These are phyloP conservation scores for Dictyophora rubrovolvata DNA, from an alignment of 768 basidiomycete species.

Conservation along the genomic window DNA sequence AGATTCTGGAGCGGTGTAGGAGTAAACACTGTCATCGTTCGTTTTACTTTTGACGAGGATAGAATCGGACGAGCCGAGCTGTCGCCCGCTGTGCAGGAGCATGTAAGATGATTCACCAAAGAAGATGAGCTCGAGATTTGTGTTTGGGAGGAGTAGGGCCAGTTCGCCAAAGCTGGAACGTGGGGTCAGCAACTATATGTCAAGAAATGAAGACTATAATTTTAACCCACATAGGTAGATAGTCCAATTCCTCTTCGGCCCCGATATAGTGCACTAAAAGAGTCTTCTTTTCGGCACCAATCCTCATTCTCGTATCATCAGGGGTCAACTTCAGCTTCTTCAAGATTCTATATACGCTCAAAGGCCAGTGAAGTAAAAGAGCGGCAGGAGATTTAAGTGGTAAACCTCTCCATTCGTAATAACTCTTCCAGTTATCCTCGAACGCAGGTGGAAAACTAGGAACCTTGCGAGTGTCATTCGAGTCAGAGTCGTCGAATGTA, in stretches of 20 bases:
- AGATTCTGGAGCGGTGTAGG: slow-evolving; percentile 27
- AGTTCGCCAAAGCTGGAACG: slow-evolving; percentile 28
- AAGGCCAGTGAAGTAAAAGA: slow-evolving; percentile 34
- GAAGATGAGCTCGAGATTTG: slow-evolving; percentile 33
- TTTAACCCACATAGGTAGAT: slow-evolving; percentile 29
- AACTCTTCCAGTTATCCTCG: slow-evolving; percentile 30
- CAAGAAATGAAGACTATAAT: background rate
- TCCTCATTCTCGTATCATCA: slow-evolving; percentile 15
- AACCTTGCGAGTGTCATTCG: slow-evolving; percentile 16
- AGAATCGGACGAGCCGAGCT: slow-evolving; percentile 7
- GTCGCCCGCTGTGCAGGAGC: slow-evolving; percentile 2
- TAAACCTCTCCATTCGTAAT: slow-evolving; percentile 36
- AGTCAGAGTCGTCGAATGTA: slow-evolving; percentile 11
- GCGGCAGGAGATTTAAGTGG: slow-evolving; percentile 33
- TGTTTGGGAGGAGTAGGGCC: slow-evolving; percentile 34
- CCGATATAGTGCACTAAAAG: slow-evolving; percentile 30
- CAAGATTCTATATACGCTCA: slow-evolving; percentile 30
- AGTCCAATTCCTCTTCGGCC: slow-evolving; percentile 30
- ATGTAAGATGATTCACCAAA: slow-evolving; percentile 22
- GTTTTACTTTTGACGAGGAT: slow-evolving; percentile 21
- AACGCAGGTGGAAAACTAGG: slow-evolving; percentile 19
- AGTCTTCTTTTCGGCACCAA: slow-evolving; percentile 16
- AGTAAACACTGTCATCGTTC: slow-evolving; percentile 21
- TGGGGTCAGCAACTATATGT: background rate
- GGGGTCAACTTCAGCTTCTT: slow-evolving; percentile 17